Conservation (phyloP, 2,329 filamentous ascomycete species). For the Trichoderma sp. region DNA sequence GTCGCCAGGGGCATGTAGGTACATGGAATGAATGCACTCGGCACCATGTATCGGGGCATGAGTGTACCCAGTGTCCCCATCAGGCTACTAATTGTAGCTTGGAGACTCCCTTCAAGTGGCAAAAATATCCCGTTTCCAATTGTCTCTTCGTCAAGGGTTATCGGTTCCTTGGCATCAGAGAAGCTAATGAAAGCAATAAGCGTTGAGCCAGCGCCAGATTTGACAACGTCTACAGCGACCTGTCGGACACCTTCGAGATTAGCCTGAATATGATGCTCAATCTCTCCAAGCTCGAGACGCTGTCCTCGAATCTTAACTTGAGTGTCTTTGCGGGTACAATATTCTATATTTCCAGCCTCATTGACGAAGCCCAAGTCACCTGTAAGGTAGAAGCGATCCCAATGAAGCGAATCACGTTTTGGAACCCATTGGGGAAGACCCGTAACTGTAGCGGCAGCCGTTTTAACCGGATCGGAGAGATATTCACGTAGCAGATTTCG, state of each 20-base stretch:
- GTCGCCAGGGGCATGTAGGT: conserved; percentile 4
- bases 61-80: background rate
- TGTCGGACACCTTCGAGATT: conserved; percentile 5
- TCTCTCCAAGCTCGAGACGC: conserved; percentile 25
- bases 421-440: conserved; percentile 9
- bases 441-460: background rate
- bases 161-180: background rate
- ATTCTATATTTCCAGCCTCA: conserved; percentile 23
- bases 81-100: background rate
- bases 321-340: conserved; percentile 24
- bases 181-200: conserved; percentile 13
- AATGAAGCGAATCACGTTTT: background rate
- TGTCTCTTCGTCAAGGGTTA: background rate
- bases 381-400: conserved; percentile 21
- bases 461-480: conserved; percentile 4
- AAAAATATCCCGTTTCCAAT: background rate
- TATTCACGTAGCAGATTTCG: conserved; percentile 11
- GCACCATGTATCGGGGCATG: conserved; percentile 18
- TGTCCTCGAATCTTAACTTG: conserved; percentile 28
- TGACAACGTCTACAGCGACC: conserved; percentile 18
- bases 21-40: conserved; percentile 15
- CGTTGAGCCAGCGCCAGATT: background rate
- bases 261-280: conserved; percentile 20
- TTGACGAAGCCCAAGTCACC: conserved; percentile 23
- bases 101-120: background rate